Percentiles rank a stretch among this genome's conserved stretches.
Conservation (phyloP, 163 green algal species). For the Smithsoniella earleae region DNA sequence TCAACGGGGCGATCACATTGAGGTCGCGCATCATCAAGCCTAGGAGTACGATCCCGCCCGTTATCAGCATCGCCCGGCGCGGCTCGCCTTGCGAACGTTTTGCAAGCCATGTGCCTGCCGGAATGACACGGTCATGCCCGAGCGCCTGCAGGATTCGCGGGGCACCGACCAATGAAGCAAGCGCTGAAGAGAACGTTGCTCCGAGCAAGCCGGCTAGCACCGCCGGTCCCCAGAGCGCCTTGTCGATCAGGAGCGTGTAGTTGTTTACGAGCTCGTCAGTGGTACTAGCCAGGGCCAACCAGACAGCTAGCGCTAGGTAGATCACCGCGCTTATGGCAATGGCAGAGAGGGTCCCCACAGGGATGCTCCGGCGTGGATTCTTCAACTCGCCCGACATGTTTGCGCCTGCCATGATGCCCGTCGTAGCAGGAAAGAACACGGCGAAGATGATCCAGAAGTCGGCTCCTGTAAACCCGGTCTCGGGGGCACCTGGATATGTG, state of each 20-base stretch:
- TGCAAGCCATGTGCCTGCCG: too few relatives aligned
- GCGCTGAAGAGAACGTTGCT: background rate
- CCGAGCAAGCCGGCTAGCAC: too few relatives aligned
- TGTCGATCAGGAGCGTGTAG: too few relatives aligned
- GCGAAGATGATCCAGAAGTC: too few relatives aligned
- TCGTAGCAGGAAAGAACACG: background rate
- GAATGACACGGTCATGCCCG: background rate
- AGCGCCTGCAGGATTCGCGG: background rate
- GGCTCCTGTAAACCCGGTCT: too few relatives aligned
- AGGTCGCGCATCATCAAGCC: too few relatives aligned
- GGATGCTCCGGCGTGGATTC: background rate
- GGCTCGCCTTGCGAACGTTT: too few relatives aligned
- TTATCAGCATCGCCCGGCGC: background rate
- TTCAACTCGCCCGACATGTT: slow-evolving; percentile 3
- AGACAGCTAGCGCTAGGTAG: background rate
- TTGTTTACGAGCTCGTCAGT: too few relatives aligned
- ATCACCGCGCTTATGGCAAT: background rate
- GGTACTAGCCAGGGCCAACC: too few relatives aligned
- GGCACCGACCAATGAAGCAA: background rate
- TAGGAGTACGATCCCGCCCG: background rate
- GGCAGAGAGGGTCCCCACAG: background rate
- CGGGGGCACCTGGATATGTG: too few relatives aligned
- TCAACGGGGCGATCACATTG: background rate
- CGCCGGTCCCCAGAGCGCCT: too few relatives aligned
- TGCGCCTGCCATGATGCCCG: background rate